Evolutionary conservation across 2,329 filamentous ascomycete genomes (phyloP).

Genomic region (Fusarium zealandicum): DNA sequence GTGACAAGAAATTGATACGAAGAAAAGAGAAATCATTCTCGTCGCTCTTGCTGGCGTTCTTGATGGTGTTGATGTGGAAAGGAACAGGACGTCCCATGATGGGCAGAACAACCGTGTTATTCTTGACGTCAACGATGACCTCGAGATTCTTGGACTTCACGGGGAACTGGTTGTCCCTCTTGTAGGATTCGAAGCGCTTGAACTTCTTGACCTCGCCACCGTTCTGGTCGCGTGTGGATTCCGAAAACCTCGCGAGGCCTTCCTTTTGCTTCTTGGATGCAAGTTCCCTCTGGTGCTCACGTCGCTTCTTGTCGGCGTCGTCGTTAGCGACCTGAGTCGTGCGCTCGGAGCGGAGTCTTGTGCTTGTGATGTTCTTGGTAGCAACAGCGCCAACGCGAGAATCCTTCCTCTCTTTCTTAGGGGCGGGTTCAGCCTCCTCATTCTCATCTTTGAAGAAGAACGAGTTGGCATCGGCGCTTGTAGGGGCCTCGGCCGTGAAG

Average conservation of each 20-base stretch:
- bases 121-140: constrained; percentile 91
- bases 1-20: constrained; percentile 96
- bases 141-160: constrained; percentile 81
- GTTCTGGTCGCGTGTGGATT: constrained; percentile 83
- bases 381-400: constrained; percentile 84
- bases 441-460: constrained; percentile 97
- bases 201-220: constrained; percentile 97
- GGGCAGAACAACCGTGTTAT: constrained; percentile 86
- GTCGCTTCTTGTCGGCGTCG: constrained; percentile 84
- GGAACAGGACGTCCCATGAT: constrained; percentile 98
- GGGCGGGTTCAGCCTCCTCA: constrained; percentile 82
- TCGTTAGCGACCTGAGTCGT: constrained; percentile 82
- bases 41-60: constrained; percentile 97
- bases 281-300: constrained; percentile 90
- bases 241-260: constrained; percentile 83
- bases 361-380: constrained; percentile 94
- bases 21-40: constrained; percentile 94
- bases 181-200: constrained; percentile 99
- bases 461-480: constrained; percentile 90
- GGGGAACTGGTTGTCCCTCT: constrained; percentile 94
- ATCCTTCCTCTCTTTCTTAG: constrained; percentile 92
- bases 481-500: constrained; percentile 92
- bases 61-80: constrained; percentile 97
- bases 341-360: constrained; percentile 88
- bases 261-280: constrained; percentile 89